Evolutionary conservation across 129 eudicot genomes (phyloP).

Genomic region (Flaveria trinervia): DNA sequence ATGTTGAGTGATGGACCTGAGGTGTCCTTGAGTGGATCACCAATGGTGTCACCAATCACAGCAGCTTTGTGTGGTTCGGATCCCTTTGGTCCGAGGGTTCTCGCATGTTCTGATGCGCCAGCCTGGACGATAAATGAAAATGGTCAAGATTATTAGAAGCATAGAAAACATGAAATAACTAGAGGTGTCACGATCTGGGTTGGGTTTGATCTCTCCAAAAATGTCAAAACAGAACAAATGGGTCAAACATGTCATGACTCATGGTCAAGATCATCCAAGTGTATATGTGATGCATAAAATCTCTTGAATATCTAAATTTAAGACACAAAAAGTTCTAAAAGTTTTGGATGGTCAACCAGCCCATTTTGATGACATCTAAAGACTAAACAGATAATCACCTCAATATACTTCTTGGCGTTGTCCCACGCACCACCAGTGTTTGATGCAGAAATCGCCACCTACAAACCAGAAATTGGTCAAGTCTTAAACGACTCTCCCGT

Average conservation of each 20-base stretch:
- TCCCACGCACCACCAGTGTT: slow-evolving; percentile 98
- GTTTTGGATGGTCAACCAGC: not conserved
- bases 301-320: not conserved
- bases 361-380: not conserved
- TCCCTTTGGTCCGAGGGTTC: slow-evolving; percentile 84
- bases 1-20: slow-evolving; percentile 94
- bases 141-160: not conserved
- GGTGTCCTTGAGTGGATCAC: slow-evolving; percentile 89
- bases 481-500: not conserved
- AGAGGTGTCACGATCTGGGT: not conserved
- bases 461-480: not conserved
- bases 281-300: not conserved
- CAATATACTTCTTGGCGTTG: slow-evolving; percentile 92
- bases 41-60: slow-evolving; percentile 88
- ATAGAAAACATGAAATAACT: not conserved
- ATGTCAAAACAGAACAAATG: not conserved
- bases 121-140: slow-evolving; percentile 43
- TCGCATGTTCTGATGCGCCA: slow-evolving; percentile 88
- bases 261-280: not conserved
- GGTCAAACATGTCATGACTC: not conserved
- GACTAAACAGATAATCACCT: slow-evolving; percentile 41
- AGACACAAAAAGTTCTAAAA: not conserved
- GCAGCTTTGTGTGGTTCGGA: slow-evolving; percentile 96
- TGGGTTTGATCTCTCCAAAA: not conserved
- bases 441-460: slow-evolving; percentile 94